These are phyloP conservation scores for Asclepias syriaca DNA, from an alignment of 257 asterid species.

Conservation along the genomic window DNA sequence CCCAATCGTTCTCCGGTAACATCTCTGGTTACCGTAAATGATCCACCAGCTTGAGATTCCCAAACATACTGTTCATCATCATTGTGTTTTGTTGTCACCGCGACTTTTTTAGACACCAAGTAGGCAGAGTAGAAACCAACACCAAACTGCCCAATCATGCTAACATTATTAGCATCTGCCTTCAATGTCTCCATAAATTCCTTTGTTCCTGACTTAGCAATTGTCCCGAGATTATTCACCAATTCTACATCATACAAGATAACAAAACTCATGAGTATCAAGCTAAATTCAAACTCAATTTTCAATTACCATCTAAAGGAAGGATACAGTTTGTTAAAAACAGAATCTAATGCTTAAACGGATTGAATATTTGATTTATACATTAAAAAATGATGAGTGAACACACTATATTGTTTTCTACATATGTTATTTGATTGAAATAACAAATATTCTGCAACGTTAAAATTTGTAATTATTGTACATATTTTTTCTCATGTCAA, in stretches of 20 bases:
- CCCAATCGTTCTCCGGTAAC: slow-evolving; percentile 39
- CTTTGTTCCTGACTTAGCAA: slow-evolving; percentile 45
- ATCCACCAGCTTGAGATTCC: slow-evolving; percentile 50
- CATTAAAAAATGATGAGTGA: too few species aligned
- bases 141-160: slow-evolving; percentile 48
- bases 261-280: background rate
- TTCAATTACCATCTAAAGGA: background rate
- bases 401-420: too few species aligned
- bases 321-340: too few species aligned
- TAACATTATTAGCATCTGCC: slow-evolving; percentile 47
- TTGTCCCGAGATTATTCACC: slow-evolving; percentile 48
- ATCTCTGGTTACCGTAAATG: slow-evolving; percentile 44
- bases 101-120: slow-evolving; percentile 36
- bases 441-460: too few species aligned
- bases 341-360: too few species aligned
- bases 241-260: slow-evolving; percentile 19
- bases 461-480: too few species aligned
- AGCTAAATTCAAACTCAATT: background rate
- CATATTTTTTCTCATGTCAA: too few species aligned
- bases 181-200: slow-evolving; percentile 50
- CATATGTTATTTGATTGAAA: too few species aligned
- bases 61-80: slow-evolving; percentile 46
- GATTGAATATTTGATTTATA: too few species aligned
- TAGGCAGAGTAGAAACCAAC: slow-evolving; percentile 44
- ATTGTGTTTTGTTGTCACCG: slow-evolving; percentile 46